Percentiles rank a stretch among this genome's conserved stretches.
Evolutionary conservation across 148 eudicot genomes (phyloP).

Genomic region (Silene latifolia): DNA sequence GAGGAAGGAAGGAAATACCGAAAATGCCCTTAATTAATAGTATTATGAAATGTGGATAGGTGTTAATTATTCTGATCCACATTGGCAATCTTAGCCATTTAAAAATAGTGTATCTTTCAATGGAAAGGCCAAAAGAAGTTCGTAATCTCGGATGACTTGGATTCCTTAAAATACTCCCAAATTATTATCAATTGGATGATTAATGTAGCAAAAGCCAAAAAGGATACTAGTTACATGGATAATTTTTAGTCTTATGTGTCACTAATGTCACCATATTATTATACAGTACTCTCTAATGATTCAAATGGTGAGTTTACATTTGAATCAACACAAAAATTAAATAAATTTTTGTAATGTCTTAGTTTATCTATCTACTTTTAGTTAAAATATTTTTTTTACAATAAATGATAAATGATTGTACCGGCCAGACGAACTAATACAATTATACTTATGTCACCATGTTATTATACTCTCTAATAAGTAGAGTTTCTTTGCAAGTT

Average conservation of each 20-base stretch:
- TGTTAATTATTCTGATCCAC: not conserved
- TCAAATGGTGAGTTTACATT: too few relatives aligned
- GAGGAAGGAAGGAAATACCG: not conserved
- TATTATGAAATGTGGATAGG: not conserved
- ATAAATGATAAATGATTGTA: too few relatives aligned
- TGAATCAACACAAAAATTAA: too few relatives aligned
- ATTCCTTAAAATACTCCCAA: slow-evolving; percentile 1
- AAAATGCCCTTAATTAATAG: too few relatives aligned
- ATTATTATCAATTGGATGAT: not conserved
- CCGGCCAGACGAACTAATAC: too few relatives aligned
- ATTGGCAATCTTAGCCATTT: slow-evolving; percentile 6
- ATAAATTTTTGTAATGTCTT: too few relatives aligned
- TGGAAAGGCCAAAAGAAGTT: not conserved
- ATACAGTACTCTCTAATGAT: too few relatives aligned
- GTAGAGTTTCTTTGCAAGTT: too few relatives aligned
- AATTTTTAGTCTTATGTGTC: not conserved
- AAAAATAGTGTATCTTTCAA: not conserved
- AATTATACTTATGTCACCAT: too few relatives aligned
- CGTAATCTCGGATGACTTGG: not conserved
- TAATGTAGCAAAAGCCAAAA: not conserved
- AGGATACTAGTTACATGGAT: not conserved
- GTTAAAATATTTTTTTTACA: too few relatives aligned
- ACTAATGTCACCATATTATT: not conserved
- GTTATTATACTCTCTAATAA: too few relatives aligned
- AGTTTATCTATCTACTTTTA: too few relatives aligned